phyloP scores from a whole-genome alignment of 306 rosid genomes.

The Castanea sativa region DNA sequence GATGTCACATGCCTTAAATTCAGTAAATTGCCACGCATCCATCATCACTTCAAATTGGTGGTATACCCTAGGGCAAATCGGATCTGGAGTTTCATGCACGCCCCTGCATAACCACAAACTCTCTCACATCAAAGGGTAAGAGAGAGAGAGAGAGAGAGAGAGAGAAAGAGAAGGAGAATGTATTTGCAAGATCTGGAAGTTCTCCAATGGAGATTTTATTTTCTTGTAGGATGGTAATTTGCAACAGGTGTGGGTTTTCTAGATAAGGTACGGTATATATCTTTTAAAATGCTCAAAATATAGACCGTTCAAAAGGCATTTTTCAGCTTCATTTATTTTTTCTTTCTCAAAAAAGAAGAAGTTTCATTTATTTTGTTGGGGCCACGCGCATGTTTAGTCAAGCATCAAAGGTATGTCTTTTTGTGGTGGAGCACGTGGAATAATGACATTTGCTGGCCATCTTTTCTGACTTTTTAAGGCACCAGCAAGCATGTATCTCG shows the following conservation, averaged over 20 bases:
- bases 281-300: background rate
- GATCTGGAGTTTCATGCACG: background rate
- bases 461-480: background rate
- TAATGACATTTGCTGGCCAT: background rate
- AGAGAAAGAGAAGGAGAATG: background rate
- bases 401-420: background rate
- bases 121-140: background rate
- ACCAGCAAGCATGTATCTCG: background rate
- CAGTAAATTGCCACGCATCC: background rate
- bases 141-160: background rate
- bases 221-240: background rate
- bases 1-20: background rate
- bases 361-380: background rate
- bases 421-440: background rate
- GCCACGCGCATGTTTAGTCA: background rate
- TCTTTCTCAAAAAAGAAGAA: too few species aligned
- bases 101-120: background rate
- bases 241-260: background rate
- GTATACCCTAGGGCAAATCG: background rate
- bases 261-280: background rate
- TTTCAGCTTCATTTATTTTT: background rate
- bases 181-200: too few species aligned
- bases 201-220: background rate
- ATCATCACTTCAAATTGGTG: background rate
- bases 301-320: conserved; percentile 1